Conservation (phyloP, 169 alveolate genomes). For the Plasmodium inui region DNA sequence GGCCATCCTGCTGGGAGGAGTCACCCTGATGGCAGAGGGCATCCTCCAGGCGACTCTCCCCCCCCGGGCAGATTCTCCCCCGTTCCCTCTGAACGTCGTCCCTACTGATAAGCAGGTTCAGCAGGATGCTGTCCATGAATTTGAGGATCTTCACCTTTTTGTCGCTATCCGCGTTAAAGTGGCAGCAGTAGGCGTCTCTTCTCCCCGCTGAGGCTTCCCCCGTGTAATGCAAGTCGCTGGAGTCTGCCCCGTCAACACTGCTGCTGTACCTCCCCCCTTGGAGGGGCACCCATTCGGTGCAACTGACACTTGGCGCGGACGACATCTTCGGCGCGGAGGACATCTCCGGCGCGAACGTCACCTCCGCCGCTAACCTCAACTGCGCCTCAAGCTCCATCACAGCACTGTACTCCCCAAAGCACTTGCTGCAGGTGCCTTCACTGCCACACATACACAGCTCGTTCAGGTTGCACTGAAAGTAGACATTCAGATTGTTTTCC, state of each 20-base stretch:
- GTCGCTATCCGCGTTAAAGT: background rate
- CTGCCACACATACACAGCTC: slow-evolving; percentile 31
- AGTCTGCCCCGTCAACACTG: background rate
- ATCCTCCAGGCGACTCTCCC: background rate
- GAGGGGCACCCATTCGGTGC: background rate
- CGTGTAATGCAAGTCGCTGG: background rate
- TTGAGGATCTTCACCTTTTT: slow-evolving; percentile 42
- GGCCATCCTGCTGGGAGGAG: background rate
- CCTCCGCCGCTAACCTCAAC: background rate
- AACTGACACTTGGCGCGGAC: background rate
- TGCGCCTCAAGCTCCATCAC: slow-evolving; percentile 10
- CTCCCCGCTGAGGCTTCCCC: background rate
- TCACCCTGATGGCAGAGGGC: background rate
- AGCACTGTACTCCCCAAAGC: background rate
- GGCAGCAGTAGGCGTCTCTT: background rate
- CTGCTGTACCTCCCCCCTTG: background rate
- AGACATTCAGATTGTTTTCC: slow-evolving; percentile 24
- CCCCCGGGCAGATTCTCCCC: background rate
- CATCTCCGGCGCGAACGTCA: background rate
- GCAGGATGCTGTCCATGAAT: slow-evolving; percentile 44
- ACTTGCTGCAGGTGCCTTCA: slow-evolving; percentile 28
- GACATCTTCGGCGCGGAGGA: background rate
- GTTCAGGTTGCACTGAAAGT: background rate
- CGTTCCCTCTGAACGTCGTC: slow-evolving; percentile 27
- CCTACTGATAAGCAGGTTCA: slow-evolving; percentile 33